A percentile compares a stretch with the other conserved stretches of the same genome.
Conservation (phyloP, 495 filamentous ascomycete genomes). For the Clohesyomyces aquaticus region DNA sequence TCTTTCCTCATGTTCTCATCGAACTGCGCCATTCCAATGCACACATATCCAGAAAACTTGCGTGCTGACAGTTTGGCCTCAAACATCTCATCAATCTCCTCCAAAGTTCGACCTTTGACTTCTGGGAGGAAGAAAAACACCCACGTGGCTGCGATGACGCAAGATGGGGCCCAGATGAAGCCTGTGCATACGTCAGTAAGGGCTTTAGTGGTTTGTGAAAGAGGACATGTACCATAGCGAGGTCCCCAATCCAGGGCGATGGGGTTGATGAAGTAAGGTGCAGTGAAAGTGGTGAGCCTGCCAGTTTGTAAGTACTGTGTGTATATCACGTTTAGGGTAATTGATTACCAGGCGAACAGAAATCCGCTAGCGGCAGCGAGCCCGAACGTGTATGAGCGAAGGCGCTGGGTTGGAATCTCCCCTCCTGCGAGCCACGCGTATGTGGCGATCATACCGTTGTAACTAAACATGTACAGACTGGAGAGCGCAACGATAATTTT, state of each 20-base stretch:
- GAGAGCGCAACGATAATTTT: constrained; percentile 60
- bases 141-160: constrained; percentile 50
- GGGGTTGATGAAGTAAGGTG: constrained; percentile 67
- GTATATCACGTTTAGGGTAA: too few relatives aligned
- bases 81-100: constrained; percentile 63
- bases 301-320: too few relatives aligned
- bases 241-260: constrained; percentile 59
- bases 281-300: constrained; percentile 63
- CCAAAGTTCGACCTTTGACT: constrained; percentile 57
- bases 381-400: constrained; percentile 62
- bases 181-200: constrained; percentile 19
- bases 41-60: constrained; percentile 54
- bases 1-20: constrained; percentile 22
- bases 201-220: background rate
- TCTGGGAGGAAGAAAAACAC: constrained; percentile 57
- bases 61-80: constrained; percentile 53
- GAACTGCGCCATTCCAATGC: constrained; percentile 35
- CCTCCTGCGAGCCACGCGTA: constrained; percentile 67
- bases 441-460: constrained; percentile 59
- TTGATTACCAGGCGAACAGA: constrained; percentile 59
- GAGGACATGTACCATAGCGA: constrained; percentile 47
- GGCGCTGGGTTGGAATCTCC: constrained; percentile 60
- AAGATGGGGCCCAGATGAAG: constrained; percentile 57
- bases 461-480: constrained; percentile 60
- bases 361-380: constrained; percentile 59